Conservation (phyloP, 768 basidiomycete species). For the Hypholoma sublateritium region DNA sequence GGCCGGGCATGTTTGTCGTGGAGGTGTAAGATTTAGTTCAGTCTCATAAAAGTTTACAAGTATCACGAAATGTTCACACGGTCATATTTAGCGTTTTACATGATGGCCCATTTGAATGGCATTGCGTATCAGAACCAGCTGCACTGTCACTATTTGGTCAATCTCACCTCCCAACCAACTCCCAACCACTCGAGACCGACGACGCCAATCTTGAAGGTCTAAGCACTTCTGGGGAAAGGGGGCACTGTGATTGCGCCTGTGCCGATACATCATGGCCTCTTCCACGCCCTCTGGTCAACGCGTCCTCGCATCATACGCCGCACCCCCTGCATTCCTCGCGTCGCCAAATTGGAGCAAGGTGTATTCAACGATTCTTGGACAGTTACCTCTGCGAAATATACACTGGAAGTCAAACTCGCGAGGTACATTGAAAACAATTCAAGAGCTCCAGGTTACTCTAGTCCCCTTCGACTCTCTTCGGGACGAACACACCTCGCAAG, state of each 20-base stretch:
- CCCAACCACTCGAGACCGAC: not conserved
- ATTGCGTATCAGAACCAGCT: conserved; percentile 1
- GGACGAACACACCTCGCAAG: conserved; percentile 75
- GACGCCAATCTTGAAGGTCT: too few relatives aligned
- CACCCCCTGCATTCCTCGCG: conserved; percentile 58
- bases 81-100: conserved; percentile 13
- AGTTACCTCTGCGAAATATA: conserved; percentile 83
- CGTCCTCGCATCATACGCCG: conserved; percentile 69
- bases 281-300: conserved; percentile 34
- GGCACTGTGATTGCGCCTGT: not conserved
- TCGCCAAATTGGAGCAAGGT: conserved; percentile 78
- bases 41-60: not conserved
- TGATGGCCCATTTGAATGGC: not conserved
- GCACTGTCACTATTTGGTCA: not conserved
- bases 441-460: conserved; percentile 80
- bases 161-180: not conserved
- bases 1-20: conserved; percentile 49
- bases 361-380: conserved; percentile 59
- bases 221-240: too few relatives aligned
- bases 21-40: not conserved
- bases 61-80: conserved; percentile 19
- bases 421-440: conserved; percentile 80
- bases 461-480: conserved; percentile 65
- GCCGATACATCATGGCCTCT: conserved; percentile 18
- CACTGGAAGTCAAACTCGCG: conserved; percentile 86